Percentiles rank a stretch among this genome's conserved stretches.
These are phyloP conservation scores for Viola odorata DNA, from an alignment of 345 rosid genomes.

Conservation along the genomic window DNA sequence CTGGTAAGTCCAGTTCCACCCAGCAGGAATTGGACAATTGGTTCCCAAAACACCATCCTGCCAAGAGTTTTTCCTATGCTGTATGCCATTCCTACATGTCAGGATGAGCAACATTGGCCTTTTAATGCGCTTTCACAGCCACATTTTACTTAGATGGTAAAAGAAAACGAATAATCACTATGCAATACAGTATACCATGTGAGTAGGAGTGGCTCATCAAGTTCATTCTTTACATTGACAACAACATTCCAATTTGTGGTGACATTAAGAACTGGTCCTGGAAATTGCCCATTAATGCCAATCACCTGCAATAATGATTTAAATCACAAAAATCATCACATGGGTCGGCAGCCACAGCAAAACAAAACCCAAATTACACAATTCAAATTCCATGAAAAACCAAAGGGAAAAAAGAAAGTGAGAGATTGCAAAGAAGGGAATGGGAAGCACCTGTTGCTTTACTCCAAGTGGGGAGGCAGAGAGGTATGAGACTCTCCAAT, in stretches of 20 bases:
- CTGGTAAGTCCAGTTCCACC: constrained; percentile 34
- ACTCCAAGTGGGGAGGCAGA: constrained; percentile 57
- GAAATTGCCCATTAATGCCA: constrained; percentile 27
- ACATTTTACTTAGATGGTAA: not conserved
- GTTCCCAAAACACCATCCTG: constrained; percentile 33
- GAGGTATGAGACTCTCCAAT: constrained; percentile 87
- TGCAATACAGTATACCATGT: constrained; percentile 55
- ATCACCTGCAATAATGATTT: constrained; percentile 19
- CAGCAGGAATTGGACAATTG: constrained; percentile 34
- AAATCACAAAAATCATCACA: not conserved
- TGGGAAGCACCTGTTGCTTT: constrained; percentile 57
- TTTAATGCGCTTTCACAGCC: not conserved
- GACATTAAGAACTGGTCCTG: constrained; percentile 29
- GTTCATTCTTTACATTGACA: constrained; percentile 30
- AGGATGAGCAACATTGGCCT: constrained; percentile 1
- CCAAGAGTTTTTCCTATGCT: constrained; percentile 30
- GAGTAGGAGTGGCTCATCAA: constrained; percentile 34
- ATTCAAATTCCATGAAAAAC: constrained; percentile 2
- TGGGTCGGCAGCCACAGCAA: not conserved
- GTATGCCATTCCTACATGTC: constrained; percentile 25
- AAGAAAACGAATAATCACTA: no score
- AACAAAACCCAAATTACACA: not conserved
- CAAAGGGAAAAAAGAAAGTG: not conserved
- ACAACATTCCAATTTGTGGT: constrained; percentile 30
- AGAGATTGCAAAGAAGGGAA: not conserved